Base-by-base conservation (phyloP, 2,329 filamentous ascomycete species). In the Plenodomus biglobosus region DNA sequence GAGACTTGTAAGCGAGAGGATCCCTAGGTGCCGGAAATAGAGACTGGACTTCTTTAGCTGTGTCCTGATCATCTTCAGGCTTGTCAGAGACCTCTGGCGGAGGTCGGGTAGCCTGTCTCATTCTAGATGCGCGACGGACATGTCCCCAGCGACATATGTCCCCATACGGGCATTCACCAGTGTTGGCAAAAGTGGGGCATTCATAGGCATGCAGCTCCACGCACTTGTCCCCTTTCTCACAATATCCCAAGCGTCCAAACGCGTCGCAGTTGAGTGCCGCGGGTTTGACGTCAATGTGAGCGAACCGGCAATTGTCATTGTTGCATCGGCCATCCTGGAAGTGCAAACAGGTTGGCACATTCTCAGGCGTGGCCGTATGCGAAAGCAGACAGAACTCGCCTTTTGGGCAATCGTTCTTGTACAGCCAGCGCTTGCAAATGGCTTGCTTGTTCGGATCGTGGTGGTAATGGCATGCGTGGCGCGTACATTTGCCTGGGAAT, bases 141-240 rank as follows among this genome's bases (percentile, higher is more conserved):
- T 99, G 94, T 50, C 85, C 87, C 45, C 96, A 81, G 69, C 87
- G 88, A 78, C 92, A 97, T 58, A 86, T 85, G 73, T 86, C 50
- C 85, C 70, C 82, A 85, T 70, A 85, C 85, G 40, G 48, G 82
- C 94, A 99, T 54, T 80, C 78, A 64, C 92, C 92, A 52, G 83
- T 90, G 75, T 96, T 95, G 80, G 90, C 89, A 78, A 95, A 96
- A 71, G 95, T 88, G 54, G 94, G 92, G 73, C 94, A 97, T 73
- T 97, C 92, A 74, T 87, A 87, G 48, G 92, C 87, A 76, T 99
- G 94, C 52, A 91, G 87, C 56, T 94, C 85, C 51, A 83, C 74
- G 74, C 94, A 97, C 46, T 79, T 74, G 46, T 81, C 80, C 52
- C 92, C 94, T 69, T 88, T 88, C 53, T 88, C 85, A 76, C 94